Conservation (phyloP, 768 basidiomycete species). For the Boletus reticuloceps region DNA sequence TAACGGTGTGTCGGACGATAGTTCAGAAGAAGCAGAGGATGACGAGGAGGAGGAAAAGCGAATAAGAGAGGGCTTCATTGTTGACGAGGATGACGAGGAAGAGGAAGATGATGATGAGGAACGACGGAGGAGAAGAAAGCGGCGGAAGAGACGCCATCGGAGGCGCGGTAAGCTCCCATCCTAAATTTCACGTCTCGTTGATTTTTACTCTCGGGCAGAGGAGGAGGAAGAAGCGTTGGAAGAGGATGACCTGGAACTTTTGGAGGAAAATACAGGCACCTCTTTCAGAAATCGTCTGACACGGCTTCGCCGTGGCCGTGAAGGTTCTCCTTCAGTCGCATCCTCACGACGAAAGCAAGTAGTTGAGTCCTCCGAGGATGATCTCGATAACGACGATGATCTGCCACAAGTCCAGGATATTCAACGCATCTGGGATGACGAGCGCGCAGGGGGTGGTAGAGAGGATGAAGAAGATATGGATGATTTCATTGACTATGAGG, state of each 20-base stretch:
- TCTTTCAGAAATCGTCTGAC: constrained; percentile 74
- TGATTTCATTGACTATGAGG: constrained; percentile 76
- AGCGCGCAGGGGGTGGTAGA: constrained; percentile 42
- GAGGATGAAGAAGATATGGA: constrained; percentile 66
- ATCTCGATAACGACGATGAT: constrained; percentile 54
- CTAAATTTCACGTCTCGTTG: constrained; percentile 3
- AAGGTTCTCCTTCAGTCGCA: constrained; percentile 63
- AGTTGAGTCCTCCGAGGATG: constrained; percentile 77
- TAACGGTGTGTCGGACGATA: constrained; percentile 60
- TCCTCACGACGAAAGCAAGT: constrained; percentile 58
- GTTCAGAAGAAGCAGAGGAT: constrained; percentile 87
- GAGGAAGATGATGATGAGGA: constrained; percentile 65
- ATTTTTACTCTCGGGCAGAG: constrained; percentile 26
- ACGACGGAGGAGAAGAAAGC: constrained; percentile 57
- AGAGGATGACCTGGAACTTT: constrained; percentile 81
- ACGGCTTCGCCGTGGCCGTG: constrained; percentile 69
- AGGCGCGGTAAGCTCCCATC: constrained; percentile 42
- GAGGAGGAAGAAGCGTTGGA: constrained; percentile 71
- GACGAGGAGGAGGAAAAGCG: constrained; percentile 83
- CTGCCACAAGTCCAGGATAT: constrained; percentile 56
- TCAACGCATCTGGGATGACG: constrained; percentile 80
- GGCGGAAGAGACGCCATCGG: constrained; percentile 63
- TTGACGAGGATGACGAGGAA: constrained; percentile 89
- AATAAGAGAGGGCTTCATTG: constrained; percentile 88
- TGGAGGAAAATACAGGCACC: constrained; percentile 83